Percentiles rank a stretch among this genome's conserved stretches.
Evolutionary conservation across 768 basidiomycete genomes (phyloP).

Genomic region (Trametes punicea): DNA sequence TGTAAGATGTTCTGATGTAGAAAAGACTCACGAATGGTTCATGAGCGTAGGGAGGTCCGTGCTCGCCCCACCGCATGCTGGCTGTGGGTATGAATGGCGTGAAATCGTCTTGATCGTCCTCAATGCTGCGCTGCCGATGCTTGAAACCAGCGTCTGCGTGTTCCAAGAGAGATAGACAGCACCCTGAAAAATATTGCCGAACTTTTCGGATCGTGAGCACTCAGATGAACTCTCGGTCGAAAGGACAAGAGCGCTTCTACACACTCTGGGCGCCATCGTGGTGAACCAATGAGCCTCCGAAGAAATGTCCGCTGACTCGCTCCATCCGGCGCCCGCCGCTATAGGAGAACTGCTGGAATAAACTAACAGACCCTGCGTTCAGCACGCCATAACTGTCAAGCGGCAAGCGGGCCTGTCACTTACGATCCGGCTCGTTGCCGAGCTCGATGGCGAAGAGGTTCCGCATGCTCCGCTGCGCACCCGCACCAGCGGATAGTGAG

Average conservation of each 20-base stretch:
- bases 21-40: conserved; percentile 33
- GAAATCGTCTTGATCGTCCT: conserved; percentile 33
- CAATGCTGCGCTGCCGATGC: conserved; percentile 28
- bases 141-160: conserved; percentile 30
- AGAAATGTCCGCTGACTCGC: conserved; percentile 31
- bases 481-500: conserved; percentile 31
- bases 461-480: conserved; percentile 31
- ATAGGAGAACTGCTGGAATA: conserved; percentile 34
- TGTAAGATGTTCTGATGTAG: too few relatives aligned
- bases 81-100: conserved; percentile 38
- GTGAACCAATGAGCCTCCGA: conserved; percentile 34
- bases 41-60: conserved; percentile 34
- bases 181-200: conserved; percentile 36
- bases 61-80: conserved; percentile 35
- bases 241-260: conserved; percentile 3
- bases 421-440: conserved; percentile 39
- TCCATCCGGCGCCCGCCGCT: conserved; percentile 32
- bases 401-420: conserved; percentile 5
- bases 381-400: neutral
- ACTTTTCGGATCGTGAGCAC: conserved; percentile 14
- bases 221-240: neutral
- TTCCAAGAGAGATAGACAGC: conserved; percentile 37
- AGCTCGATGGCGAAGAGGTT: conserved; percentile 38
- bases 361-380: conserved; percentile 16
- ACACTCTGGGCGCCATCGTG: conserved; percentile 29